Conservation (phyloP, 495 filamentous ascomycete species). For the Saxophila tyrrhenica region DNA sequence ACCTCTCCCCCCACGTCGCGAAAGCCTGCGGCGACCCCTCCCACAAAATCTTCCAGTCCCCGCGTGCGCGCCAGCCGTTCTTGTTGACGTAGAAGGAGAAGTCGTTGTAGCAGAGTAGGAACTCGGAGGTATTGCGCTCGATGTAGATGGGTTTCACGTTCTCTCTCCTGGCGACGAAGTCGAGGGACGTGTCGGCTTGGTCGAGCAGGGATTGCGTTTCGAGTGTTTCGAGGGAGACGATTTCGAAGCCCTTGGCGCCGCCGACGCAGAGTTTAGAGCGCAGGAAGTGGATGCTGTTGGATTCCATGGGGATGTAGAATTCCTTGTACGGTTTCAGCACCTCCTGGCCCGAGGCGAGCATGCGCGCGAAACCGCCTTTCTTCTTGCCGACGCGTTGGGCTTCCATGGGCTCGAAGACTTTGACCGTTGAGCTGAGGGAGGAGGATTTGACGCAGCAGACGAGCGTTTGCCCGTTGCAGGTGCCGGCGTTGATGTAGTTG, state of each 20-base stretch:
- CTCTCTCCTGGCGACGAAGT: constrained; percentile 89
- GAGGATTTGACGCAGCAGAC: constrained; percentile 91
- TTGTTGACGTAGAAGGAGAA: constrained; percentile 99
- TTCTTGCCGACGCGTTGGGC: constrained; percentile 78
- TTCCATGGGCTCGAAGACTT: constrained; percentile 95
- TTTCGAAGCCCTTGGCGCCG: constrained; percentile 90
- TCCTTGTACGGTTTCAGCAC: constrained; percentile 96
- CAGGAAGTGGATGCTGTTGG: constrained; percentile 91
- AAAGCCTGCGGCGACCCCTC: constrained; percentile 87
- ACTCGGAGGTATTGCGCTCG: constrained; percentile 90
- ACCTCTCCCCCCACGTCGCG: constrained; percentile 75
- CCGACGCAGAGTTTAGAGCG: constrained; percentile 94
- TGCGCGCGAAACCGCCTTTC: constrained; percentile 83
- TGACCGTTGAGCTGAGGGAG: constrained; percentile 84
- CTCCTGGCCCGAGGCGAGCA: constrained; percentile 89
- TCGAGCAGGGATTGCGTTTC: constrained; percentile 95
- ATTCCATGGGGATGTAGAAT: constrained; percentile 96
- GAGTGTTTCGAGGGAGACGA: constrained; percentile 90
- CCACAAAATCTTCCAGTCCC: constrained; percentile 96
- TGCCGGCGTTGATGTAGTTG: constrained; percentile 95
- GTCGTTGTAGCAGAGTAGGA: constrained; percentile 94
- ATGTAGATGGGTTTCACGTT: constrained; percentile 95
- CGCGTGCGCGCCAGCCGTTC: constrained; percentile 90
- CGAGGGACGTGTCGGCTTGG: constrained; percentile 94
- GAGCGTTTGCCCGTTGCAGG: constrained; percentile 85